Evolutionary conservation across 164 flowering plant genomes (phyloP).

Genomic region (Brasenia schreberi): DNA sequence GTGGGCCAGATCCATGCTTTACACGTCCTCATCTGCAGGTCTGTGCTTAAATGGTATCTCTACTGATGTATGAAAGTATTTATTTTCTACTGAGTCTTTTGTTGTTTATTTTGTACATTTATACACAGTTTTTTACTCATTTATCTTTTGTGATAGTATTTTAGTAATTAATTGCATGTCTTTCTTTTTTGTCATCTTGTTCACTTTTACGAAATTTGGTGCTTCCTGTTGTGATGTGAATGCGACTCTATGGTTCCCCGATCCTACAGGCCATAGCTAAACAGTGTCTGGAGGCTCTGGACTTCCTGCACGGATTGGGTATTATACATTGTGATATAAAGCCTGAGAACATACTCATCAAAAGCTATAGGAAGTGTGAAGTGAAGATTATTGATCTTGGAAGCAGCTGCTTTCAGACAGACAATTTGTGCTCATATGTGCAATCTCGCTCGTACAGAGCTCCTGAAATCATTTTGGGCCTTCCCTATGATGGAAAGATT

Average conservation of each 20-base stretch:
- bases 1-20: slow-evolving; percentile 68
- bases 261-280: slow-evolving; percentile 48
- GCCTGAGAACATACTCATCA: slow-evolving; percentile 80
- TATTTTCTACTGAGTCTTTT: not conserved
- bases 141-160: no score
- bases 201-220: no score
- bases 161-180: no score
- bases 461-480: slow-evolving; percentile 74
- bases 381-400: slow-evolving; percentile 84
- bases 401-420: slow-evolving; percentile 78
- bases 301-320: slow-evolving; percentile 63
- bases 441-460: slow-evolving; percentile 83
- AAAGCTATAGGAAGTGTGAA: slow-evolving; percentile 79
- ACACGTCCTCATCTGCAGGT: slow-evolving; percentile 68
- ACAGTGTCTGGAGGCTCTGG: slow-evolving; percentile 73
- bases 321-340: slow-evolving; percentile 80
- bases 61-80: not conserved
- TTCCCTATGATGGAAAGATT: slow-evolving; percentile 69
- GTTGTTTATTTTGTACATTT: not conserved
- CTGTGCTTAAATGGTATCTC: not conserved
- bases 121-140: not conserved
- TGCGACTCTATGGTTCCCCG: no score
- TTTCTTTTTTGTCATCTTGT: no score
- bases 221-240: no score
- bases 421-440: slow-evolving; percentile 72